phyloP scores from a whole-genome alignment of 2,329 filamentous ascomycete species.

The Setomelanomma holmii region DNA sequence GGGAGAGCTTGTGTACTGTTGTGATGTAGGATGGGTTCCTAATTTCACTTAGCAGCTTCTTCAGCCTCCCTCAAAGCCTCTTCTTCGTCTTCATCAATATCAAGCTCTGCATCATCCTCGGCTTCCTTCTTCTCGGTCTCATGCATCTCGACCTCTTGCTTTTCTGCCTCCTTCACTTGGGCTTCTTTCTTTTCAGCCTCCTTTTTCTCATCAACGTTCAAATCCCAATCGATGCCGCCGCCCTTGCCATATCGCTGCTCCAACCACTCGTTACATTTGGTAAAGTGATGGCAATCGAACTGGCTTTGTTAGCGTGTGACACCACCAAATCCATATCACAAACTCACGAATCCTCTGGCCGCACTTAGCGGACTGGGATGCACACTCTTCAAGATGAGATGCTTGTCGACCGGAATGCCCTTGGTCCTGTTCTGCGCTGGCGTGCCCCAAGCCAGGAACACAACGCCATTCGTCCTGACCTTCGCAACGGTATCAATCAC shows the following conservation, averaged over 20 bases:
- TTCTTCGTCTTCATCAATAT: too few species aligned
- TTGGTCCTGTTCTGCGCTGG: constrained; percentile 81
- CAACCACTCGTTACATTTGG: constrained; percentile 85
- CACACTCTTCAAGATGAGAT: constrained; percentile 84
- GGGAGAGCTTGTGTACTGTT: too few species aligned
- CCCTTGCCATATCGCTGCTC: constrained; percentile 77
- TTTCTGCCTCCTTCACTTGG: background rate
- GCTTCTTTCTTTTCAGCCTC: constrained; percentile 12
- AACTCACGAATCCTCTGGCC: constrained; percentile 73
- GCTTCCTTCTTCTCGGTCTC: background rate
- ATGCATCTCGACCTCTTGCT: too few species aligned
- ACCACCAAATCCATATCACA: background rate
- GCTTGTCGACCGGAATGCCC: constrained; percentile 74
- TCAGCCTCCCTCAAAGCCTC: too few species aligned
- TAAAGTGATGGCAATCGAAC: constrained; percentile 83
- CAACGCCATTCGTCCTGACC: constrained; percentile 79
- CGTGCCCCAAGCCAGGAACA: constrained; percentile 93
- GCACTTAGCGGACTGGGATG: constrained; percentile 96
- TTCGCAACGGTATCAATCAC: constrained; percentile 87
- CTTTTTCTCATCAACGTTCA: constrained; percentile 57
- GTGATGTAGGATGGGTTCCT: too few species aligned
- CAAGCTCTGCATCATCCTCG: too few species aligned
- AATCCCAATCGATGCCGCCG: constrained; percentile 84
- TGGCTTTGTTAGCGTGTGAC: constrained; percentile 47
- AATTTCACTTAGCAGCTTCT: too few species aligned